Conservation (phyloP, 2,329 filamentous ascomycete species). For the Verticillium dahliae region DNA sequence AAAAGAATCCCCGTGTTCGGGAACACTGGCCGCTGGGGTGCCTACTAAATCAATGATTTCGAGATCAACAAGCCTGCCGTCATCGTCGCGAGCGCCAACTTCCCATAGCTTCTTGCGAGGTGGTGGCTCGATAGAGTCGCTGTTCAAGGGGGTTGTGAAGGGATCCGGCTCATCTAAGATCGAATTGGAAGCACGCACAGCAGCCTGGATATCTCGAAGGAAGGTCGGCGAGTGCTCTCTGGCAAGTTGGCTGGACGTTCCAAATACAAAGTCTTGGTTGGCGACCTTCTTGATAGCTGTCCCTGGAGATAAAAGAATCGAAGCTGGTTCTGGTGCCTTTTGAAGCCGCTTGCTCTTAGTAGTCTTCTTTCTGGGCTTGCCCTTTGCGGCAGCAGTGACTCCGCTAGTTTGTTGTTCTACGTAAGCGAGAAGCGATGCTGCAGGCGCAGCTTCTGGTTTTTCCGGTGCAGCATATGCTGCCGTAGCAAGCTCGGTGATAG, state of each 20-base stretch:
- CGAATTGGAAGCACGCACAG: conserved; percentile 53
- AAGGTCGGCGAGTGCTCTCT: conserved; percentile 64
- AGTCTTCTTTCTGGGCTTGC: conserved; percentile 22
- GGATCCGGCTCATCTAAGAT: conserved; percentile 23
- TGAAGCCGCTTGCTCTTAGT: conserved; percentile 26
- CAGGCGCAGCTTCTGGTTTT: conserved; percentile 19
- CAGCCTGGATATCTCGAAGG: conserved; percentile 54
- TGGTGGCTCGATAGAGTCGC: conserved; percentile 27
- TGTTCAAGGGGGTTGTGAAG: conserved; percentile 31
- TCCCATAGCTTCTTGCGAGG: conserved; percentile 54
- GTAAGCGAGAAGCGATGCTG: conserved; percentile 38
- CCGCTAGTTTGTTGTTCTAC: conserved; percentile 22
- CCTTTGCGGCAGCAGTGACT: conserved; percentile 22
- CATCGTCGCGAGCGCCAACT: conserved; percentile 59
- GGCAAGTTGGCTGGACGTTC: conserved; percentile 77
- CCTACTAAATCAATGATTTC: conserved; percentile 55
- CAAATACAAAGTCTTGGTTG: conserved; percentile 74
- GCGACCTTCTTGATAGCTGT: conserved; percentile 60
- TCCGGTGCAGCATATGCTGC: conserved; percentile 52
- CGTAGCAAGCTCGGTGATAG: conserved; percentile 72
- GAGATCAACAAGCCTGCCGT: conserved; percentile 57
- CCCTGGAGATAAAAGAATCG: conserved; percentile 58
- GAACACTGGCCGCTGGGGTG: conserved; percentile 23
- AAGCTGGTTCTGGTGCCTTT: conserved; percentile 32
- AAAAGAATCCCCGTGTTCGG: conserved; percentile 27